phyloP scores from a whole-genome alignment of 371 early-diverging fungal species.

The Apophysomyces trapeziformis region DNA sequence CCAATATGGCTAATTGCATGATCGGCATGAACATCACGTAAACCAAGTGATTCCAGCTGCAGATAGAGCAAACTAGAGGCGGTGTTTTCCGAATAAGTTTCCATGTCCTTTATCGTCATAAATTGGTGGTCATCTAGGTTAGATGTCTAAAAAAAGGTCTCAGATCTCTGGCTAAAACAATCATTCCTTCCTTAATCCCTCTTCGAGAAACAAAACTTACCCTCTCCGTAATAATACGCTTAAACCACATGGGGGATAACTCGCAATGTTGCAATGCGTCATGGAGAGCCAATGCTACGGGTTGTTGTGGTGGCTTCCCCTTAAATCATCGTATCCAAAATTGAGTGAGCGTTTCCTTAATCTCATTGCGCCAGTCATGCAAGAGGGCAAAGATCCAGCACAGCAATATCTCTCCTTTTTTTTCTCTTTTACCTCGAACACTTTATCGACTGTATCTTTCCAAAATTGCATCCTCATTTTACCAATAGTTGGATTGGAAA shows the following conservation, averaged over 20 bases:
- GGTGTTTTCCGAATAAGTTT: constrained; percentile 88
- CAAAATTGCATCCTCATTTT: constrained; percentile 85
- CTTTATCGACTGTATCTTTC: constrained; percentile 76
- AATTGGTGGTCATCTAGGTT: constrained; percentile 72
- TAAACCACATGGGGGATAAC: constrained; percentile 71
- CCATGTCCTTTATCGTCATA: constrained; percentile 77
- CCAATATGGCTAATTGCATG: constrained; percentile 92
- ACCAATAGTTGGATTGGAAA: constrained; percentile 73
- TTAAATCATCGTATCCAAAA: constrained; percentile 19
- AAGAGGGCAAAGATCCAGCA: not conserved
- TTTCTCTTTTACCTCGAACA: constrained; percentile 7
- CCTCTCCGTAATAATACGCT: constrained; percentile 75
- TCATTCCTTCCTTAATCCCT: not conserved
- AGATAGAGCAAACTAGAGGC: constrained; percentile 84
- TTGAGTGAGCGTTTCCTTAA: too few relatives aligned
- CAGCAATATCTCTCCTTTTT: not conserved
- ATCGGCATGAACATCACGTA: constrained; percentile 83
- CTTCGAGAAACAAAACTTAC: constrained; percentile 31
- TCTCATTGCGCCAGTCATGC: not conserved
- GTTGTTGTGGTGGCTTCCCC: constrained; percentile 79
- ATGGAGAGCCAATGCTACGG: constrained; percentile 61
- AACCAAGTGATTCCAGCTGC: constrained; percentile 85
- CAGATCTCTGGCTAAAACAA: constrained; percentile 11
- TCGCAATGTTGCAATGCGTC: constrained; percentile 52
- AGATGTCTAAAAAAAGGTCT: constrained; percentile 47